Percentiles rank a stretch among this genome's conserved stretches.
These are phyloP conservation scores for Agaricus subrufescens DNA, from an alignment of 768 basidiomycete genomes.

Conservation along the genomic window DNA sequence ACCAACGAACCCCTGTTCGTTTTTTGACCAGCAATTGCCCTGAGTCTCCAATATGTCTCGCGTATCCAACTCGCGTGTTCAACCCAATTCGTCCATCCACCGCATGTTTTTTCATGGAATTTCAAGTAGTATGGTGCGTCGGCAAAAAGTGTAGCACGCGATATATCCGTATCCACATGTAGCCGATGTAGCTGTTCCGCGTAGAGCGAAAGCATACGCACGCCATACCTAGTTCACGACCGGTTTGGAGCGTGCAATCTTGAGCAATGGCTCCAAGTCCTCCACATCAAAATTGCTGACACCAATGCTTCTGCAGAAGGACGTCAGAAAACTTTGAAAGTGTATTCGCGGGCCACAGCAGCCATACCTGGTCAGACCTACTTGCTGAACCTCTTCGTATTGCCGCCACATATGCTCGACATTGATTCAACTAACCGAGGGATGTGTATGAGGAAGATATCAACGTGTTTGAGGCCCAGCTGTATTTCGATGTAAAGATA, in stretches of 20 bases:
- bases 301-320: constrained; percentile 54
- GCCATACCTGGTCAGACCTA: constrained; percentile 35
- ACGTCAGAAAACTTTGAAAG: constrained; percentile 6
- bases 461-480: constrained; percentile 58
- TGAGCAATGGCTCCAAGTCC: constrained; percentile 47
- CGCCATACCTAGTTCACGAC: constrained; percentile 65
- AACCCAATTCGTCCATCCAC: no score
- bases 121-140: no score
- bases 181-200: no score
- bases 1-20: no score
- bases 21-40: no score
- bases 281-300: constrained; percentile 63
- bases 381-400: constrained; percentile 49
- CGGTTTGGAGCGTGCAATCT: constrained; percentile 49
- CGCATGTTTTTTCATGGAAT: no score
- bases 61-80: no score
- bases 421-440: constrained; percentile 30
- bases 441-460: constrained; percentile 67
- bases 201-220: neutral
- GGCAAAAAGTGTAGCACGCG: no score
- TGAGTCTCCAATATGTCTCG: no score
- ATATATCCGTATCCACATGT: no score
- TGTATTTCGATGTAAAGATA: constrained; percentile 19
- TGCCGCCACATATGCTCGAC: constrained; percentile 45
- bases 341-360: neutral